Evolutionary conservation across 2,329 filamentous ascomycete genomes (phyloP).

Genomic region (Metarhizium anisopliae): DNA sequence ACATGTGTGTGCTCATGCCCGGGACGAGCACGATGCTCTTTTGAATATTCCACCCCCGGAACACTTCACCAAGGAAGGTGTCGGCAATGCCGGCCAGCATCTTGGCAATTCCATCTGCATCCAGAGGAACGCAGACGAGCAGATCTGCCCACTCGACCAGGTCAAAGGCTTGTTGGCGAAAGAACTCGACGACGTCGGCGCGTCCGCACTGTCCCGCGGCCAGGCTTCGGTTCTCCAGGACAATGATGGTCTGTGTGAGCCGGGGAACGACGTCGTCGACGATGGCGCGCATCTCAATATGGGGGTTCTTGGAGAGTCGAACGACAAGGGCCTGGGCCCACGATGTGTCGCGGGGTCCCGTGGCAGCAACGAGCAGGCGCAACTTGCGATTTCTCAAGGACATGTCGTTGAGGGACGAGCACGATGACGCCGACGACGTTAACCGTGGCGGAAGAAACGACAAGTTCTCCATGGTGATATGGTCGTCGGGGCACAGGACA

Average conservation of each 20-base stretch:
- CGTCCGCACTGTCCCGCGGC: slow-evolving; percentile 20
- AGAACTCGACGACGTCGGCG: slow-evolving; percentile 42
- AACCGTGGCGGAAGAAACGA: slow-evolving; percentile 22
- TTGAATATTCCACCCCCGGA: slow-evolving; percentile 78
- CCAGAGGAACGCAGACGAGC: slow-evolving; percentile 74
- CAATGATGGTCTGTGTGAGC: slow-evolving; percentile 53
- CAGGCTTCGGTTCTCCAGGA: slow-evolving; percentile 45
- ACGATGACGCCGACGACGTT: slow-evolving; percentile 21
- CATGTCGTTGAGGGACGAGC: slow-evolving; percentile 28
- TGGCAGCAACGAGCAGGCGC: slow-evolving; percentile 55
- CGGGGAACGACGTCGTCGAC: slow-evolving; percentile 57
- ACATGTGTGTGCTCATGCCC: slow-evolving; percentile 82
- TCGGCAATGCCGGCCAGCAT: slow-evolving; percentile 82
- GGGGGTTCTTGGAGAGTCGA: slow-evolving; percentile 54
- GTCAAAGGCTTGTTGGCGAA: slow-evolving; percentile 46
- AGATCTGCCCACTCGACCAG: slow-evolving; percentile 83
- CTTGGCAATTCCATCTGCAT: slow-evolving; percentile 74
- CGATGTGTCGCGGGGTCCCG: slow-evolving; percentile 55
- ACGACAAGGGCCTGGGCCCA: slow-evolving; percentile 59
- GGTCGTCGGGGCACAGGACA: slow-evolving; percentile 18
- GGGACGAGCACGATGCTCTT: slow-evolving; percentile 81
- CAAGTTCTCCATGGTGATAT: slow-evolving; percentile 23
- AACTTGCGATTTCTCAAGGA: slow-evolving; percentile 35
- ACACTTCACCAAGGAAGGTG: slow-evolving; percentile 68
- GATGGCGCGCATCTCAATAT: slow-evolving; percentile 53